A percentile compares a stretch with the other conserved stretches of the same genome.
phyloP scores from a whole-genome alignment of 768 basidiomycete genomes.

The Lentinula sp. region DNA sequence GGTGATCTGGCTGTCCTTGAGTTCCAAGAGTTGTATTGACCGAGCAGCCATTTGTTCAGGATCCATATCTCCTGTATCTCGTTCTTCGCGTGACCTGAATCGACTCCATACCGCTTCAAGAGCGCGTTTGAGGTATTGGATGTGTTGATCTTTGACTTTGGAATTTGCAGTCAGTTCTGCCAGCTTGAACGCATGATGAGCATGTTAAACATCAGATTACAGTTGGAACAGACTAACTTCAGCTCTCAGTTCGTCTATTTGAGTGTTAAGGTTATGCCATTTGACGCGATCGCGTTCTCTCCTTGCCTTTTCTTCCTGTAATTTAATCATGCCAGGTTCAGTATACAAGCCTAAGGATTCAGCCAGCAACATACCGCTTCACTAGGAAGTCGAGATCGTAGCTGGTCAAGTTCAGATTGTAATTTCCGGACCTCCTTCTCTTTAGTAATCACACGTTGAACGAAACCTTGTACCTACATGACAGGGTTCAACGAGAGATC shows the following conservation, averaged over 20 bases:
- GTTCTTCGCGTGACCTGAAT: conserved; percentile 52
- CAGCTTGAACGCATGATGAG: neutral
- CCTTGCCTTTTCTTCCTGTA: conserved; percentile 65
- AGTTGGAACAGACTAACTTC: conserved; percentile 38
- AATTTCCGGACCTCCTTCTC: conserved; percentile 80
- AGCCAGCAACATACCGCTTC: conserved; percentile 47
- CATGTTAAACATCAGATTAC: neutral
- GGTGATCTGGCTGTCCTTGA: conserved; percentile 63
- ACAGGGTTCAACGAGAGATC: neutral
- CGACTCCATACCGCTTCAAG: conserved; percentile 82
- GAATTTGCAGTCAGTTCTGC: conserved; percentile 18
- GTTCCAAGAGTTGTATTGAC: conserved; percentile 60
- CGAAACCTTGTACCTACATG: conserved; percentile 59
- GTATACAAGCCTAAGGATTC: neutral
- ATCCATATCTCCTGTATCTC: conserved; percentile 48
- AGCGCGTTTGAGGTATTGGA: conserved; percentile 74
- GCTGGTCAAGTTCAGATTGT: conserved; percentile 61
- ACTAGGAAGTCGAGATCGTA: conserved; percentile 50
- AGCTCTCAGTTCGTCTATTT: conserved; percentile 63
- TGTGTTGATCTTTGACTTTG: conserved; percentile 61
- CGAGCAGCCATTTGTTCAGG: conserved; percentile 64
- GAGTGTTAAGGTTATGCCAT: conserved; percentile 67
- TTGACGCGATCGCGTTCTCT: conserved; percentile 72
- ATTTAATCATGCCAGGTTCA: neutral
- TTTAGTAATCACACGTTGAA: conserved; percentile 76